Percentiles rank a stretch among this genome's conserved stretches.
phyloP scores from a whole-genome alignment of 2,329 filamentous ascomycete genomes.

The Nothophaeocryptopus gaeumannii region DNA sequence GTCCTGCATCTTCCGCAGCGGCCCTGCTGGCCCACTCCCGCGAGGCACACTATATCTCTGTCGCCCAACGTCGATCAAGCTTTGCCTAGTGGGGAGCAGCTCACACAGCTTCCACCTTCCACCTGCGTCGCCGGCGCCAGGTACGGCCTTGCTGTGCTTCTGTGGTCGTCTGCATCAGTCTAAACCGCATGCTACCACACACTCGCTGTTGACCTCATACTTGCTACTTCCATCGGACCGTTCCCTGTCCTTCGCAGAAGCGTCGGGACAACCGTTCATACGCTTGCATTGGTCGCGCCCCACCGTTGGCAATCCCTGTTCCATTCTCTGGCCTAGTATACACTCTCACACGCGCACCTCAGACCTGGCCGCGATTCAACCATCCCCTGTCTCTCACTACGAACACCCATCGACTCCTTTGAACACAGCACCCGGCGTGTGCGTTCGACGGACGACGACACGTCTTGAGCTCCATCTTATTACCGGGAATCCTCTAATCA shows the following conservation, averaged over 20 bases:
- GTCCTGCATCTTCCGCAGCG: neutral
- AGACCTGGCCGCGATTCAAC: too few relatives aligned
- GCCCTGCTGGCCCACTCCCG: constrained; percentile 1
- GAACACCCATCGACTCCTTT: too few relatives aligned
- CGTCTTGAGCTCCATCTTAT: neutral
- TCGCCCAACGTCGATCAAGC: constrained; percentile 21
- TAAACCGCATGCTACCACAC: neutral
- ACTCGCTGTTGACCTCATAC: constrained; percentile 14
- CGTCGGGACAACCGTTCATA: constrained; percentile 15
- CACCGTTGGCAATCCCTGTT: constrained; percentile 3
- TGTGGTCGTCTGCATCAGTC: too few relatives aligned
- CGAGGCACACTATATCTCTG: constrained; percentile 14
- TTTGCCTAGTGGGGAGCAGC: constrained; percentile 12
- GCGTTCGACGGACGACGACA: constrained; percentile 3
- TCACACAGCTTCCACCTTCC: constrained; percentile 5
- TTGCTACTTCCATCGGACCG: neutral
- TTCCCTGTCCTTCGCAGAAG: constrained; percentile 10
- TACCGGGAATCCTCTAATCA: neutral
- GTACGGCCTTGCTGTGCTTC: constrained; percentile 12
- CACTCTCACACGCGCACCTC: too few relatives aligned
- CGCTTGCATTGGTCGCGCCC: constrained; percentile 21
- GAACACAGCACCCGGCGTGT: constrained; percentile 9
- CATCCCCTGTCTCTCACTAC: too few relatives aligned
- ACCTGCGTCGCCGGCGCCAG: constrained; percentile 3
- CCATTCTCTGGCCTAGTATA: neutral